Conservation (phyloP, 345 rosid species). For the Conringia planisiliqua region DNA sequence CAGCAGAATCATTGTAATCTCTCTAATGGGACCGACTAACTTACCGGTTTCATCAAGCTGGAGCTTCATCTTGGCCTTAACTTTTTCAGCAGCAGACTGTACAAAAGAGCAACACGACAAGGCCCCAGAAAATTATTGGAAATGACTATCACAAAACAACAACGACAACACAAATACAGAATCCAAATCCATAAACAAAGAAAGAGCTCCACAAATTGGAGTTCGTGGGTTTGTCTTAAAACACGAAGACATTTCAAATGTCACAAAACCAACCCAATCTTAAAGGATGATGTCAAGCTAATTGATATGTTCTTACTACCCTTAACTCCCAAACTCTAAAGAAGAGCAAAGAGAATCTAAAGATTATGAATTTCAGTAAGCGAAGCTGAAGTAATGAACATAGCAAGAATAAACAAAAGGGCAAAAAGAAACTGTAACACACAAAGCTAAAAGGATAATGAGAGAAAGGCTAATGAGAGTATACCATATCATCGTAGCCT, state of each 20-base stretch:
- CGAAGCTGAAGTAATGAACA: neutral
- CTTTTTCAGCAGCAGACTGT: constrained; percentile 80
- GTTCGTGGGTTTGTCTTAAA: neutral
- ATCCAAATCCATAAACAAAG: constrained; percentile 4
- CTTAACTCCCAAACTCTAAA: constrained; percentile 1
- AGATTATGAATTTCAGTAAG: neutral
- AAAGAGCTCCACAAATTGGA: neutral
- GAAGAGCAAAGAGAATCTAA: neutral
- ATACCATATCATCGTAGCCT: constrained; percentile 77
- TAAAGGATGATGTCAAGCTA: neutral
- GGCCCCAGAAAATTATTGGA: neutral
- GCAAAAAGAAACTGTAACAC: neutral
- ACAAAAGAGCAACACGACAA: constrained; percentile 30
- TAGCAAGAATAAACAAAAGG: neutral
- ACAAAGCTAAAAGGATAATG: neutral
- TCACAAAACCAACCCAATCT: neutral
- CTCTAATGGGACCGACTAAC: constrained; percentile 11
- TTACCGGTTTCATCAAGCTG: constrained; percentile 87
- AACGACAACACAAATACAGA: neutral
- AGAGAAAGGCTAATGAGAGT: neutral
- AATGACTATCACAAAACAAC: neutral
- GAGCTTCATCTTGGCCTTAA: constrained; percentile 87
- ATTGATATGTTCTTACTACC: neutral
- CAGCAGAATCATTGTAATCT: constrained; percentile 12
- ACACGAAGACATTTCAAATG: neutral